These are phyloP conservation scores for Saccharomyces hybrid DNA, from an alignment of 1,139 yeast species.

Conservation along the genomic window DNA sequence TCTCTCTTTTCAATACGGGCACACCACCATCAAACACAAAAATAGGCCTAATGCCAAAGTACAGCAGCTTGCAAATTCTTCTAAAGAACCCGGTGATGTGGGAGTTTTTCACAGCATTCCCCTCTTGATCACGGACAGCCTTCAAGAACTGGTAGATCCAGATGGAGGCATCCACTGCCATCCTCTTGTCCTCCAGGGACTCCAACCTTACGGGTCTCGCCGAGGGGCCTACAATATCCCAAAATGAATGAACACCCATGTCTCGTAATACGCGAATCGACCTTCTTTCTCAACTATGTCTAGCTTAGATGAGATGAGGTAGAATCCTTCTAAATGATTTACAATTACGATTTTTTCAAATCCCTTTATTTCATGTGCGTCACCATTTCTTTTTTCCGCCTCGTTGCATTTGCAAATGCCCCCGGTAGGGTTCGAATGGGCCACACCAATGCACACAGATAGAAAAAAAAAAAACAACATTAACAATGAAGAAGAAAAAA, in stretches of 20 bases:
- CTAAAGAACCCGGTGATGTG: constrained; percentile 93
- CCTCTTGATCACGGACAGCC: constrained; percentile 85
- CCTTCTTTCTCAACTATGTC: neutral
- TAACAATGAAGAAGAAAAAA: neutral
- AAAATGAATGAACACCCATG: constrained; percentile 92
- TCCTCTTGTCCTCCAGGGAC: constrained; percentile 59
- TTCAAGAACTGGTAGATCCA: constrained; percentile 97
- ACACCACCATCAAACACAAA: constrained; percentile 99
- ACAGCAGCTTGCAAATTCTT: constrained; percentile 82
- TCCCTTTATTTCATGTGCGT: neutral
- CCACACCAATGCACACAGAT: neutral
- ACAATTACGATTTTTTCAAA: neutral
- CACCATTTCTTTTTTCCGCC: neutral
- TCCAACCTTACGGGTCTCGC: constrained; percentile 89
- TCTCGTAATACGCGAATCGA: neutral
- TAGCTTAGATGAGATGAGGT: neutral
- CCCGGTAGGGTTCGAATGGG: neutral
- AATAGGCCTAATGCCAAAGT: constrained; percentile 83
- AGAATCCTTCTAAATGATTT: neutral
- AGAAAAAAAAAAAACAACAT: too few relatives aligned
- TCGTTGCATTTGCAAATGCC: neutral
- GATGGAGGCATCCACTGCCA: constrained; percentile 97
- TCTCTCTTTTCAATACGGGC: constrained; percentile 71
- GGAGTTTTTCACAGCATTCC: constrained; percentile 68
- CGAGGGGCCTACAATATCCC: constrained; percentile 88